A percentile compares a stretch with the other conserved stretches of the same genome.
Conservation (phyloP, 2,329 filamentous ascomycete genomes). For the Pestalotiopsis sp. region DNA sequence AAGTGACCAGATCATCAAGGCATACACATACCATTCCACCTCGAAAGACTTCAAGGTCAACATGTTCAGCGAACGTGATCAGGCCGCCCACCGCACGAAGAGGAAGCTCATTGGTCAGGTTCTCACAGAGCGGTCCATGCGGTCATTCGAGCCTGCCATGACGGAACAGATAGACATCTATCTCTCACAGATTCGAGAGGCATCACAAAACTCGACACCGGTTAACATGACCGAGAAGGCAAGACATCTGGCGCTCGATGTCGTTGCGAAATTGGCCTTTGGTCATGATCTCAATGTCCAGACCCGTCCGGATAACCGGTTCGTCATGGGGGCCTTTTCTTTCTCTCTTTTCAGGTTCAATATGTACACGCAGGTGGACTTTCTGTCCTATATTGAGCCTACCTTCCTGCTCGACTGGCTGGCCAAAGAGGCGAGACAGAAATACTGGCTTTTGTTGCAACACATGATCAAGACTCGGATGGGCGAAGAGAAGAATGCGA, state of each 20-base stretch:
- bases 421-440: neutral
- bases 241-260: constrained; percentile 19
- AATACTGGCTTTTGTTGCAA: neutral
- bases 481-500: constrained; percentile 9
- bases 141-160: constrained; percentile 9
- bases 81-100: neutral
- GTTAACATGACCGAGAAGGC: constrained; percentile 20
- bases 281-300: constrained; percentile 21
- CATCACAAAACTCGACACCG: constrained; percentile 3
- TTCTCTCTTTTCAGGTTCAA: neutral
- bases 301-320: constrained; percentile 12
- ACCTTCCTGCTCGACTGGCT: neutral
- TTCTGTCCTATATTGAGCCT: neutral
- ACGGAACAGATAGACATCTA: constrained; percentile 6
- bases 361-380: neutral
- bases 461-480: neutral
- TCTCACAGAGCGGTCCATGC: constrained; percentile 11
- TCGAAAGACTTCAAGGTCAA: constrained; percentile 19
- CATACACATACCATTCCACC: constrained; percentile 23
- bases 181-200: constrained; percentile 12
- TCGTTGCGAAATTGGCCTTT: constrained; percentile 23
- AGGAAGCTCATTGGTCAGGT: constrained; percentile 8
- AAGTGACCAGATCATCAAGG: neutral
- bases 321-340: neutral
- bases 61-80: constrained; percentile 10